Evolutionary conservation across 2,329 filamentous ascomycete species (phyloP).

Genomic region (Claviceps citrina): DNA sequence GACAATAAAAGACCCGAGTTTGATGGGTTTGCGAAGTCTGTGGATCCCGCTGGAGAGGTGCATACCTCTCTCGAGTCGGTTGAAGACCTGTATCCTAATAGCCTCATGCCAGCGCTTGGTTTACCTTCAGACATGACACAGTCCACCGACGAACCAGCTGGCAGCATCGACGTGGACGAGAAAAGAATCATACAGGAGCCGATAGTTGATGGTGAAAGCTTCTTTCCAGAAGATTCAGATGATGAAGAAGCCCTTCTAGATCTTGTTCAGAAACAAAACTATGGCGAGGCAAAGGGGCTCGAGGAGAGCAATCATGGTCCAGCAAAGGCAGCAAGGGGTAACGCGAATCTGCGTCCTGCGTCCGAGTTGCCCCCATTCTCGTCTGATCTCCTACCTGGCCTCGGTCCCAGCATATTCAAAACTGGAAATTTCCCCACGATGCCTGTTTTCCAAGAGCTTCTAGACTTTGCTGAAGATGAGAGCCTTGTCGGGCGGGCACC

Average conservation of each 20-base stretch:
- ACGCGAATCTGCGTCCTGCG: background rate
- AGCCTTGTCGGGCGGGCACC: conserved; percentile 15
- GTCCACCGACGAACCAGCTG: conserved; percentile 19
- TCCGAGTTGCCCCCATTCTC: background rate
- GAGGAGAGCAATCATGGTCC: background rate
- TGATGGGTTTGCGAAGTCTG: conserved; percentile 45
- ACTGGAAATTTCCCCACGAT: conserved; percentile 22
- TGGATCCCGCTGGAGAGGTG: conserved; percentile 41
- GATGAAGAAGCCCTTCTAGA: conserved; percentile 32
- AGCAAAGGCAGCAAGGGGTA: background rate
- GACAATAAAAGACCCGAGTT: conserved; percentile 35
- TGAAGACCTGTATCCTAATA: conserved; percentile 67
- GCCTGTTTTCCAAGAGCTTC: conserved; percentile 22
- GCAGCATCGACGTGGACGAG: conserved; percentile 51
- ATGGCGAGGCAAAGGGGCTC: background rate
- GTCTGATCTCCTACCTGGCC: conserved; percentile 14
- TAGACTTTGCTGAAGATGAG: conserved; percentile 26
- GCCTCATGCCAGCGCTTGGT: conserved; percentile 35
- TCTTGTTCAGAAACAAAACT: conserved; percentile 7
- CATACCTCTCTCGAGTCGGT: conserved; percentile 71
- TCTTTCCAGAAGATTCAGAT: conserved; percentile 37
- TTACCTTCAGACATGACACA: conserved; percentile 27
- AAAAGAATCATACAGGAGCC: conserved; percentile 32
- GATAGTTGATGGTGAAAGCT: conserved; percentile 32
- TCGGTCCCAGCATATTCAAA: conserved; percentile 28